These are phyloP conservation scores for Daldinia vernicosa DNA, from an alignment of 495 filamentous ascomycete species.

Conservation along the genomic window DNA sequence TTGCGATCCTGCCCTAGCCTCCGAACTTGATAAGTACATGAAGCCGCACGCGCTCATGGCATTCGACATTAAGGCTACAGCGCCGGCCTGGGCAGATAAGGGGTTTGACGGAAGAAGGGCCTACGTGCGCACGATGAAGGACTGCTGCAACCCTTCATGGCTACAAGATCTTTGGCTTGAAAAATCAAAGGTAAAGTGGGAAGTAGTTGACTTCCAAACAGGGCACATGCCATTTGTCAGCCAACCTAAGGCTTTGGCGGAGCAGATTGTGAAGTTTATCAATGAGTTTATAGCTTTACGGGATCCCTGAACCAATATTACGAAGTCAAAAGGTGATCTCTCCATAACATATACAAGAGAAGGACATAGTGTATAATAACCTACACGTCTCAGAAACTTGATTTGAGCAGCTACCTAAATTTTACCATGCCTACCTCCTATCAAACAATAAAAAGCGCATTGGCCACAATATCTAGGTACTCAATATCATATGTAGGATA, in stretches of 20 bases:
- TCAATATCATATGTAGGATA: too few relatives aligned
- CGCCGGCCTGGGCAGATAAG: neutral
- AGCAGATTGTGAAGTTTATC: neutral
- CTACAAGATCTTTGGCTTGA: neutral
- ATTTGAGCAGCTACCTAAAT: too few relatives aligned
- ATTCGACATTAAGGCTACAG: neutral
- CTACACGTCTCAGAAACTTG: too few relatives aligned
- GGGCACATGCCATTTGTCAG: neutral
- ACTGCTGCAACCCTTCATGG: neutral
- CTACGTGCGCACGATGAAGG: neutral
- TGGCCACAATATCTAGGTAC: too few relatives aligned
- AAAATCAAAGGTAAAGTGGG: neutral
- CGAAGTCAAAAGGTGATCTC: too few relatives aligned
- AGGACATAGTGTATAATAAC: too few relatives aligned
- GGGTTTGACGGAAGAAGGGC: neutral
- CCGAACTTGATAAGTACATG: neutral
- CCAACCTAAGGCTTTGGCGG: neutral
- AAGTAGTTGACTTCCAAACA: neutral
- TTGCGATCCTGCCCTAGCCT: neutral
- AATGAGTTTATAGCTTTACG: neutral
- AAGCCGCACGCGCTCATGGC: neutral
- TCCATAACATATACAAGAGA: too few relatives aligned
- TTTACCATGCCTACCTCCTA: too few relatives aligned
- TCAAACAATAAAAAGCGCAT: too few relatives aligned
- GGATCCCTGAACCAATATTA: neutral